Percentiles rank a stretch among this genome's conserved stretches.
These are phyloP conservation scores for Dryadomyces quercus-mongolicae DNA, from an alignment of 2,329 filamentous ascomycete genomes.

Conservation along the genomic window DNA sequence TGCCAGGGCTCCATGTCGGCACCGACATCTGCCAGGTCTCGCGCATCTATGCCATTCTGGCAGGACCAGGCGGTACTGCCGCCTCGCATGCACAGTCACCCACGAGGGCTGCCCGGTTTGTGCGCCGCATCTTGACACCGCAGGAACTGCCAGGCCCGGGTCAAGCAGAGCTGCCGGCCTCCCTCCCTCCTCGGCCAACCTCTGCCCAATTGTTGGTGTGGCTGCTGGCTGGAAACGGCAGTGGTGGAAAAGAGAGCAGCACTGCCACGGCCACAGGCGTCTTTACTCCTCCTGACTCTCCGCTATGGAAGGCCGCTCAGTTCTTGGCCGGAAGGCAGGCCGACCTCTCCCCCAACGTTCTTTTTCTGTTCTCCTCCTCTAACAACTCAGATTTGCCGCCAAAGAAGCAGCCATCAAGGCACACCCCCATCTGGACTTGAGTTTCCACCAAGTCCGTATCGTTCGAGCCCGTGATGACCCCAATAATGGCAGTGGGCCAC, in stretches of 20 bases:
- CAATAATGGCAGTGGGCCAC: constrained; percentile 21
- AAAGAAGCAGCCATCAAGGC: constrained; percentile 70
- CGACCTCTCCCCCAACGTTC: background rate
- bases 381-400: constrained; percentile 45
- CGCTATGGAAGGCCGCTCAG: constrained; percentile 24
- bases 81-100: background rate
- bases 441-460: constrained; percentile 49
- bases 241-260: background rate
- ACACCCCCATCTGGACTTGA: constrained; percentile 43
- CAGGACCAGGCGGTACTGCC: background rate
- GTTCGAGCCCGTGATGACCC: background rate
- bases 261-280: background rate
- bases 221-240: background rate
- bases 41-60: constrained; percentile 50
- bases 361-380: background rate
- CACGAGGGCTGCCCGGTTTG: constrained; percentile 28
- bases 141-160: constrained; percentile 20
- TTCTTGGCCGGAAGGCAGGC: constrained; percentile 33
- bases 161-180: background rate
- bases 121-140: constrained; percentile 32
- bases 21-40: constrained; percentile 65
- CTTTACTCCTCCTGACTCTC: background rate
- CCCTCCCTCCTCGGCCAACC: background rate
- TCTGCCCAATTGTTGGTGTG: constrained; percentile 2
- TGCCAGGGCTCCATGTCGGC: constrained; percentile 52